Percentiles rank a stretch among this genome's conserved stretches.
phyloP scores from a whole-genome alignment of 768 basidiomycete species.

The Trametes gibbosa region DNA sequence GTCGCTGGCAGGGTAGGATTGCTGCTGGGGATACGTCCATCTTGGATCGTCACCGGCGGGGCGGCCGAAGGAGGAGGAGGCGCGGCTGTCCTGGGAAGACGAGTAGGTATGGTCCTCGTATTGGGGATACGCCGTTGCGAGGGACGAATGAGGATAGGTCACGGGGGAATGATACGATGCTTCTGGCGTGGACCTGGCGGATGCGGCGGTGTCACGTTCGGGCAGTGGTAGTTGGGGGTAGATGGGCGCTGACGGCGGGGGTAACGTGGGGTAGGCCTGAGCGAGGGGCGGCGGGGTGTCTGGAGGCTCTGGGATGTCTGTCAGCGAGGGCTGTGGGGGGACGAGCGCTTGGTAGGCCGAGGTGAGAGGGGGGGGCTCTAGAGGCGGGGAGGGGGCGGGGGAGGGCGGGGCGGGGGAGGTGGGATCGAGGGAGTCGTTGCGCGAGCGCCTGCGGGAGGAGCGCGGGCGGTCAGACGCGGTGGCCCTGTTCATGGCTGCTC shows the following conservation, averaged over 20 bases:
- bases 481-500: slow-evolving; percentile 53
- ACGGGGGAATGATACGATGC: slow-evolving; percentile 11
- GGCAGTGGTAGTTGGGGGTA: slow-evolving; percentile 7
- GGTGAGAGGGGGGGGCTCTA: slow-evolving; percentile 26
- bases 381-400: slow-evolving; percentile 18
- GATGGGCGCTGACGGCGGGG: slow-evolving; percentile 21
- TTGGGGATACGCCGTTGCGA: slow-evolving; percentile 1
- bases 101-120: slow-evolving; percentile 20
- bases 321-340: not conserved
- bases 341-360: slow-evolving; percentile 18
- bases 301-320: slow-evolving; percentile 22
- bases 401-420: slow-evolving; percentile 3
- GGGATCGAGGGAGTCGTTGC: slow-evolving; percentile 8
- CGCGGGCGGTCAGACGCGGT: slow-evolving; percentile 11
- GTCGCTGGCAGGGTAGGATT: slow-evolving; percentile 4
- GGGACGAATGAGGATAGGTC: slow-evolving; percentile 10
- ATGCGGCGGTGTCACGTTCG: slow-evolving; percentile 16
- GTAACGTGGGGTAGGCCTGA: slow-evolving; percentile 26
- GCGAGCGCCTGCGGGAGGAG: slow-evolving; percentile 18
- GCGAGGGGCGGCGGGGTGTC: slow-evolving; percentile 32
- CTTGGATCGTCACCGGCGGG: not conserved
- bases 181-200: slow-evolving; percentile 23
- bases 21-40: slow-evolving; percentile 7
- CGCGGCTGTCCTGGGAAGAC: slow-evolving; percentile 12
- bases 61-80: slow-evolving; percentile 10